Conservation (phyloP, 208 protist genomes). For the Borovskyia barvae region DNA sequence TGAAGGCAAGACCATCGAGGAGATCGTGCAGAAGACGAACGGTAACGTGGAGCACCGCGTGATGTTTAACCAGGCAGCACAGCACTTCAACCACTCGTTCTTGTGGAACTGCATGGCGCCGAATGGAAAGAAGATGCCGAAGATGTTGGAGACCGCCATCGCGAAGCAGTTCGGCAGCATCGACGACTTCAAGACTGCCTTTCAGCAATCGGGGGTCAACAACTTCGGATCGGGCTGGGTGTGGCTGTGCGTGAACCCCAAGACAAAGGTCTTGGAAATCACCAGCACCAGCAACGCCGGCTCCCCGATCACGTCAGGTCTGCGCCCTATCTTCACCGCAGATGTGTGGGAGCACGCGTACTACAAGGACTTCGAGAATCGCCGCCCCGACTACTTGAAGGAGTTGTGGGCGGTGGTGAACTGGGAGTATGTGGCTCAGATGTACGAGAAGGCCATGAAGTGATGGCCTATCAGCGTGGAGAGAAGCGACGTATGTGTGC, state of each 20-base stretch:
- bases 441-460: slow-evolving; percentile 48
- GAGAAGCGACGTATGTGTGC: too few species aligned
- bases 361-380: slow-evolving; percentile 93
- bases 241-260: slow-evolving; percentile 91
- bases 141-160: slow-evolving; percentile 69
- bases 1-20: slow-evolving; percentile 85
- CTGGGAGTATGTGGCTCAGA: slow-evolving; percentile 81
- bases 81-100: slow-evolving; percentile 94
- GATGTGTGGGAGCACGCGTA: slow-evolving; percentile 96
- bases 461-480: too few species aligned
- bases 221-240: slow-evolving; percentile 96
- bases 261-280: slow-evolving; percentile 73
- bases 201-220: slow-evolving; percentile 64
- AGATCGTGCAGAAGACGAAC: slow-evolving; percentile 56
- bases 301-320: slow-evolving; percentile 66
- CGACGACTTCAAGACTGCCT: slow-evolving; percentile 88
- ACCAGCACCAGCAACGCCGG: slow-evolving; percentile 90
- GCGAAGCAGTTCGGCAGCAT: slow-evolving; percentile 76
- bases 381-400: slow-evolving; percentile 88
- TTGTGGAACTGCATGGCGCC: slow-evolving; percentile 86
- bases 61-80: slow-evolving; percentile 89
- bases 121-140: slow-evolving; percentile 62
- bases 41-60: slow-evolving; percentile 63
- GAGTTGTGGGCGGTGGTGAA: slow-evolving; percentile 87
- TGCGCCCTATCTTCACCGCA: slow-evolving; percentile 83